These are phyloP conservation scores for Mallotus japonicus DNA, from an alignment of 441 rosid species.

Conservation along the genomic window DNA sequence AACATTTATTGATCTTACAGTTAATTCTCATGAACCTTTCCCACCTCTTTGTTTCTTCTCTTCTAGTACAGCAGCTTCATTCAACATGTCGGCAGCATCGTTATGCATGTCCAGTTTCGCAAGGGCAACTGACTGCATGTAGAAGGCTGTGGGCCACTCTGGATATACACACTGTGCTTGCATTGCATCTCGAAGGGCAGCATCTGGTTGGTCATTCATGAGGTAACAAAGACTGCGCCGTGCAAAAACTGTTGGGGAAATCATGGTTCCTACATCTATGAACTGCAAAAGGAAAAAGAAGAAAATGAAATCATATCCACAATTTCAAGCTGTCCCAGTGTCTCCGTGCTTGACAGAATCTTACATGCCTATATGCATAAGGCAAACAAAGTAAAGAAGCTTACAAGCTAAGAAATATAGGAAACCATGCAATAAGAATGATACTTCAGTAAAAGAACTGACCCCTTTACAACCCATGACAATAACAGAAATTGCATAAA, in stretches of 20 bases:
- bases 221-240: slow-evolving; percentile 87
- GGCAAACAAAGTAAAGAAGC: neutral
- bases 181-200: slow-evolving; percentile 94
- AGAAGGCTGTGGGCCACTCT: slow-evolving; percentile 96
- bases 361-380: neutral
- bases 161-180: slow-evolving; percentile 94
- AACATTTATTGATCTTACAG: neutral
- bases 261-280: slow-evolving; percentile 83
- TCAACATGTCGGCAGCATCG: slow-evolving; percentile 93
- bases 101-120: slow-evolving; percentile 93
- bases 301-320: neutral
- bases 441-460: neutral
- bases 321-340: neutral
- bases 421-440: neutral
- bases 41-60: slow-evolving; percentile 71
- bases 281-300: slow-evolving; percentile 42
- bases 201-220: slow-evolving; percentile 82
- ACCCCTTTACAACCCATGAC: too few relatives aligned
- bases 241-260: slow-evolving; percentile 87
- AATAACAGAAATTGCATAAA: neutral
- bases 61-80: slow-evolving; percentile 87
- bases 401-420: neutral
- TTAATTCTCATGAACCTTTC: slow-evolving; percentile 39
- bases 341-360: neutral
- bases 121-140: slow-evolving; percentile 96